These are phyloP conservation scores for Coprinopsis sp. DNA, from an alignment of 768 basidiomycete genomes.

Conservation along the genomic window DNA sequence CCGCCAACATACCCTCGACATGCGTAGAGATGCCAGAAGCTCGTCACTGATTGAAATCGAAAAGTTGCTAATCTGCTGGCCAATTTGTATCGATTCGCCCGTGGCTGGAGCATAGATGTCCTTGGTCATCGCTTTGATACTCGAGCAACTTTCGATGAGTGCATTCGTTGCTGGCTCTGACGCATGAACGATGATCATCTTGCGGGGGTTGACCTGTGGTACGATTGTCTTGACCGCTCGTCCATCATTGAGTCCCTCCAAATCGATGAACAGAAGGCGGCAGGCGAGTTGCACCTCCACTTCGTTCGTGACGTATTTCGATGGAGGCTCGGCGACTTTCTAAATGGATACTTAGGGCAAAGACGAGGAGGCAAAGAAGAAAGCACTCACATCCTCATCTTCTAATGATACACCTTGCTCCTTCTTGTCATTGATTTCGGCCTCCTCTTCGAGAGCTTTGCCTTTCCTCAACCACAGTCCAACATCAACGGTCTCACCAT, in stretches of 20 bases:
- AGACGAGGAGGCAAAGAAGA: not conserved
- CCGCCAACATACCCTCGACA: constrained; percentile 70
- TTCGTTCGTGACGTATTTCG: constrained; percentile 78
- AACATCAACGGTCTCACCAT: constrained; percentile 92
- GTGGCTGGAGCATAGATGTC: constrained; percentile 79
- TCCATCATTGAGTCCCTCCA: constrained; percentile 96
- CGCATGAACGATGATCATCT: constrained; percentile 92
- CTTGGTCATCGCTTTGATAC: constrained; percentile 86
- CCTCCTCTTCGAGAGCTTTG: constrained; percentile 86
- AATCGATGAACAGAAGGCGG: constrained; percentile 85
- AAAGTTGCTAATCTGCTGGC: constrained; percentile 93
- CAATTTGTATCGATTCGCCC: constrained; percentile 83
- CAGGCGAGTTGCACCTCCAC: constrained; percentile 81
- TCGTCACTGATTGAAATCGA: constrained; percentile 92
- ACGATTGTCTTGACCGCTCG: constrained; percentile 96
- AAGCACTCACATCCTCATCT: constrained; percentile 62
- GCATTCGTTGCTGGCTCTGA: constrained; percentile 58
- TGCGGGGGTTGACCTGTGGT: constrained; percentile 92
- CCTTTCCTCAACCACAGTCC: constrained; percentile 94
- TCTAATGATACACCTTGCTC: constrained; percentile 68
- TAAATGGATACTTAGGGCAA: constrained; percentile 24
- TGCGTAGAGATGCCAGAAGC: constrained; percentile 69
- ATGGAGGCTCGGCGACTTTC: constrained; percentile 84
- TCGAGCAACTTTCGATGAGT: constrained; percentile 75
- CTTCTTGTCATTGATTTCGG: constrained; percentile 72